Percentiles rank a stretch among this genome's conserved stretches.
Conservation (phyloP, 805 yeast genomes). For the Kodamaea nitidulidarum region DNA sequence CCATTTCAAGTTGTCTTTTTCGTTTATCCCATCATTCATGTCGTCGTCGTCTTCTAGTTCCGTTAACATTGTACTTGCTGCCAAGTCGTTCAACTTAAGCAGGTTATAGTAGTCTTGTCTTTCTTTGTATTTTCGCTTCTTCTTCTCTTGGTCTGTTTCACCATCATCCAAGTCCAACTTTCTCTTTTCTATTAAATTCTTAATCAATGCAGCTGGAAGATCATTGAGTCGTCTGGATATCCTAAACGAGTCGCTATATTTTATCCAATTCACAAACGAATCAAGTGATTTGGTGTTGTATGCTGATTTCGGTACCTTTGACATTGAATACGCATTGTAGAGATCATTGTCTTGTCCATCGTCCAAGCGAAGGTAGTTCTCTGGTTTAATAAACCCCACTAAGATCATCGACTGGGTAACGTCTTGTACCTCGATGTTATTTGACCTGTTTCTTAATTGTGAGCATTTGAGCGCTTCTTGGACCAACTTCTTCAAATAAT, state of each 20-base stretch:
- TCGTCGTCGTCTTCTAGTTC: constrained; percentile 20
- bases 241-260: constrained; percentile 24
- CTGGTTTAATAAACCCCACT: constrained; percentile 59
- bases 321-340: constrained; percentile 12
- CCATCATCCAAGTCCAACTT: constrained; percentile 32
- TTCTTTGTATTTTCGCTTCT: constrained; percentile 31
- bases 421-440: constrained; percentile 57
- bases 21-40: constrained; percentile 18
- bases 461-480: constrained; percentile 49
- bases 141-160: constrained; percentile 32
- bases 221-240: constrained; percentile 23
- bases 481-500: constrained; percentile 55
- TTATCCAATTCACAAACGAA: constrained; percentile 36
- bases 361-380: constrained; percentile 47
- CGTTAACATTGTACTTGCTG: constrained; percentile 6
- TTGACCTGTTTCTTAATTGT: constrained; percentile 33
- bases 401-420: constrained; percentile 66
- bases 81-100: constrained; percentile 25
- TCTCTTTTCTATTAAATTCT: constrained; percentile 35
- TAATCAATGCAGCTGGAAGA: constrained; percentile 28
- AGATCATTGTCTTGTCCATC: constrained; percentile 15
- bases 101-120: constrained; percentile 39
- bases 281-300: constrained; percentile 35
- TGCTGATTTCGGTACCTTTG: constrained; percentile 15
- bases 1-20: constrained; percentile 31